Base-by-base conservation (phyloP, 306 rosid genomes). In the Delonix regia region DNA sequence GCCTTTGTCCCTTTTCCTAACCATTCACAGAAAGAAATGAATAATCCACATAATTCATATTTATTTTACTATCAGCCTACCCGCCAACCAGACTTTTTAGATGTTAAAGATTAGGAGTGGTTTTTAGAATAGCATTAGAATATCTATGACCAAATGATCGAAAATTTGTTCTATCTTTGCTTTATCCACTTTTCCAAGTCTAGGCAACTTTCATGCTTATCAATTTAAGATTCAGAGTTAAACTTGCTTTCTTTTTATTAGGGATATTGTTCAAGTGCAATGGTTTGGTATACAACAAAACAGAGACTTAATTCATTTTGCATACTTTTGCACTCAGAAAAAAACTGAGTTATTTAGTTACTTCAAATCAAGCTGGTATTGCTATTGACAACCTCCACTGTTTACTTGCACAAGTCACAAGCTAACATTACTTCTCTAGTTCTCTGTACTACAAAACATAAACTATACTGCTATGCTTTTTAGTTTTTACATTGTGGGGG, bases 401-500 rank as follows among this genome's bases (percentile, higher is more conserved):
- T 75, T 28, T 34, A 59, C 33, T 73, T 52, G 24, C 61, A 59
- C 67, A n/a, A 57, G 12, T 48, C 71, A 71, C 71, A 85, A 16
- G 10, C 48, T 42, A 22, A 73, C 56, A 52, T 61, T 34, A 71
- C 61, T 38, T 75, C 38, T 64, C 45, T 34, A 71, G 55, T 38
- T 75, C 38, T 64, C 45, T 47, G 47, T 19, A 34, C 42, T 59
- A 65, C 67, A 52, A 44, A 83, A 77, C 44, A 62, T 47, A 42
- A 62, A 79, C 16, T 64, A 76, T 33, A 56, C 5, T 48, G 34
- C 7, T 21, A 27, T 13, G 36, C 67, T 76, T 57, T 80, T 83
- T 84, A 82, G 62, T 76, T 57, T 80, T 83, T 84, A 82, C 74
- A 78, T 27, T 57, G 71, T 44, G 39, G 67, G 82, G 56, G 27